phyloP scores from a whole-genome alignment of 306 rosid genomes.

The Cercis canadensis region DNA sequence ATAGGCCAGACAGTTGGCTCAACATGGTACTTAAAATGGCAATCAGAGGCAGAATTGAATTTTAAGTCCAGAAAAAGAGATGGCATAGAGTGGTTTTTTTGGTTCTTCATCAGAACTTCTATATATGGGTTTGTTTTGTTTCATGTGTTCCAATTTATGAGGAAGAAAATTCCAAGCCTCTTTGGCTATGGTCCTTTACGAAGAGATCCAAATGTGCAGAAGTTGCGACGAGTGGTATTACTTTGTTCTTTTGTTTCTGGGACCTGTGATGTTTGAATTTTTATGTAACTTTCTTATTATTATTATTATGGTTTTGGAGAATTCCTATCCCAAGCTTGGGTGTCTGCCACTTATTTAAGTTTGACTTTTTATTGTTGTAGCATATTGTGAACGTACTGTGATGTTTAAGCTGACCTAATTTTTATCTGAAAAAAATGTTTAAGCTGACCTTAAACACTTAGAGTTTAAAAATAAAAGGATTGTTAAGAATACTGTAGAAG shows the following conservation, averaged over 20 bases:
- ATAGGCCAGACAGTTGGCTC: slow-evolving; percentile 67
- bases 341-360: slow-evolving; percentile 21
- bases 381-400: background rate
- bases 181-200: slow-evolving; percentile 85
- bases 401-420: background rate
- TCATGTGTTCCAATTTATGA: slow-evolving; percentile 58
- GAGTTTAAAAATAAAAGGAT: too few relatives aligned
- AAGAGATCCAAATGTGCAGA: slow-evolving; percentile 69
- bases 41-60: slow-evolving; percentile 76
- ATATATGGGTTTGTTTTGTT: slow-evolving; percentile 66
- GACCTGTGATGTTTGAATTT: slow-evolving; percentile 18
- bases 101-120: slow-evolving; percentile 65
- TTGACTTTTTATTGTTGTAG: slow-evolving; percentile 21
- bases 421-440: too few relatives aligned
- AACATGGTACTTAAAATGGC: slow-evolving; percentile 92
- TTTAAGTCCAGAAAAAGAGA: slow-evolving; percentile 59
- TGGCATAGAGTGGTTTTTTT: slow-evolving; percentile 51
- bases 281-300: slow-evolving; percentile 17
- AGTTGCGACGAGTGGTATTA: slow-evolving; percentile 75
- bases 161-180: slow-evolving; percentile 59
- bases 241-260: slow-evolving; percentile 39
- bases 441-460: too few relatives aligned
- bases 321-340: slow-evolving; percentile 2
- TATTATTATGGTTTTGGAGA: slow-evolving; percentile 26
- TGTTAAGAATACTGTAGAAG: too few relatives aligned